Evolutionary conservation across 345 rosid species (phyloP), one percentile per base, ranked within the genome.

Genomic region (Lepidium aucheri): DNA sequence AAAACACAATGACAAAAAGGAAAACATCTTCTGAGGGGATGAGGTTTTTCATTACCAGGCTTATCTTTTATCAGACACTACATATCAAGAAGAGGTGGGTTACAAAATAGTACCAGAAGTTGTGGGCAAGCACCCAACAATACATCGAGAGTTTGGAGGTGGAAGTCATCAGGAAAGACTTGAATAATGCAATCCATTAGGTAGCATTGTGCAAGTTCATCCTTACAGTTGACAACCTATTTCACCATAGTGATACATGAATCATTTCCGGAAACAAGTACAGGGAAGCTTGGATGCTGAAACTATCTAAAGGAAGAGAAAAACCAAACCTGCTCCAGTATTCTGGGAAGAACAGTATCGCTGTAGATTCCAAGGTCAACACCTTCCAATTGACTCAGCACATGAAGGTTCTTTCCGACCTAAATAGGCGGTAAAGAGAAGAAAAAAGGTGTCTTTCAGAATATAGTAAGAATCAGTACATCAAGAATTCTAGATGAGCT

Each of bases 391-490:
- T 94, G 99, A 82, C 99, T 70, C 45, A 94, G 92, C 70, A 90
- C 90, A 74, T 94, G 99, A 79, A 94, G 84, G 78, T 94, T 94
- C 85, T 94, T 94, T 68, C 99, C 99, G 67, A 94, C 99, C 99
- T 94, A 73, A 74, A 59, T 14, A 58, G 62, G 55, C 12, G 63
- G 70, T 15, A 32, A 72, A 57, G 56, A 55, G 60, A 71, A 76
- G 51, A 54, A 49, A 54, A 69, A 70, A 36, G 61, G 69, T 33
- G 50, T 54, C 67, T 58, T 34, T 73, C 35, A 53, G 69, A 35
- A 62, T 45, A 53, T 70, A 69, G 67, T 57, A 26, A 44, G 46
- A 76, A 65, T 38, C 40, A 44, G 47, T 35, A 41, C 56, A 51
- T 59, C 60, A 15, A 79, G 74, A 55, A 67, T 57, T 67, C 76